These are phyloP conservation scores for Pelargonium exstipulatum DNA, from an alignment of 441 rosid genomes.

Conservation along the genomic window DNA sequence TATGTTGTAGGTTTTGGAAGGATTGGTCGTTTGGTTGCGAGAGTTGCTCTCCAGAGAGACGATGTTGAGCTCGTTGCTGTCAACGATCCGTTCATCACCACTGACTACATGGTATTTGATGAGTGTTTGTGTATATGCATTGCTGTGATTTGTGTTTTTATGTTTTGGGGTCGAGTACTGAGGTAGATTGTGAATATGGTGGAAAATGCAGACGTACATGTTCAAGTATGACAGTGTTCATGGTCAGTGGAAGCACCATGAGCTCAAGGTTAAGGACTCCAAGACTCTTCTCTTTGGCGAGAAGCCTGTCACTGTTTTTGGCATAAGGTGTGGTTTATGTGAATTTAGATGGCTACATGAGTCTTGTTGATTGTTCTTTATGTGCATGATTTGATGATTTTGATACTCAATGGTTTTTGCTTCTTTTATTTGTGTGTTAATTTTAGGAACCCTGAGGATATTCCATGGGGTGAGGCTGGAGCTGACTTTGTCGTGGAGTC, in stretches of 20 bases:
- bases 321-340: conserved; percentile 39
- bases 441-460: conserved; percentile 68
- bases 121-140: not conserved
- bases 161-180: not conserved
- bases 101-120: conserved; percentile 54
- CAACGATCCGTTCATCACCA: conserved; percentile 63
- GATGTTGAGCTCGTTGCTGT: conserved; percentile 78
- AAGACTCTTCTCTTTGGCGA: conserved; percentile 69
- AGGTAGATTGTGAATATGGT: not conserved
- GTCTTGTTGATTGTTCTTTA: too few relatives aligned
- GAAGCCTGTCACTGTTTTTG: conserved; percentile 53
- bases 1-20: conserved; percentile 50
- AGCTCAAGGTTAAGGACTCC: conserved; percentile 55
- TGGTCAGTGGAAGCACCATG: conserved; percentile 70
- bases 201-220: conserved; percentile 54
- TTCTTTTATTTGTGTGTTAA: not conserved
- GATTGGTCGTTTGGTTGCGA: conserved; percentile 70
- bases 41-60: conserved; percentile 59
- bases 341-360: not conserved
- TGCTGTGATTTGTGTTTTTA: too few relatives aligned
- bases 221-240: conserved; percentile 80
- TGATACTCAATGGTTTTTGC: not conserved
- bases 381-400: not conserved
- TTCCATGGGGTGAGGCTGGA: conserved; percentile 63
- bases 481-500: conserved; percentile 75